A percentile compares a stretch with the other conserved stretches of the same genome.
Conservation (phyloP, 2,329 filamentous ascomycete genomes). For the Ceratocystis cubensis region DNA sequence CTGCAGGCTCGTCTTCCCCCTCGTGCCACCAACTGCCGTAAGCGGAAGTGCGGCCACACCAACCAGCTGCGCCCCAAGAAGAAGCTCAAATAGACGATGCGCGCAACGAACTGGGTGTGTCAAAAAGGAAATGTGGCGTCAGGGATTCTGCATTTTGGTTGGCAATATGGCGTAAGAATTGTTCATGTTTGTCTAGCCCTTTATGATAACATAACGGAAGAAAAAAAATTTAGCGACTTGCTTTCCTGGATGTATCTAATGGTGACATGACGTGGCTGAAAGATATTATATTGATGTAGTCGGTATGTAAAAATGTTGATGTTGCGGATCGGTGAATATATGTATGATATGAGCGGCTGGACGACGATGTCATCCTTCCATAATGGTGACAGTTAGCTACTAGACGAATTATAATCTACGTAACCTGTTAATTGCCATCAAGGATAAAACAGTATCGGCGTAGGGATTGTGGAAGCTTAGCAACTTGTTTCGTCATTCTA, state of each 20-base stretch:
- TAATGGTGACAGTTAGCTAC: too few species aligned
- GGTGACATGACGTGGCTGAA: constrained; percentile 1
- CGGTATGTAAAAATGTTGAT: neutral
- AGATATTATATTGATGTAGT: too few species aligned
- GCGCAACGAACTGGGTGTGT: constrained; percentile 21
- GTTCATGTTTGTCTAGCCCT: constrained; percentile 20
- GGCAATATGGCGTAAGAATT: constrained; percentile 19
- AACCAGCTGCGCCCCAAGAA: constrained; percentile 99
- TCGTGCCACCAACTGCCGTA: constrained; percentile 99
- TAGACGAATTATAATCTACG: too few species aligned
- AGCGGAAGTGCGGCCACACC: constrained; percentile 99
- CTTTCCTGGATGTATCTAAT: constrained; percentile 10
- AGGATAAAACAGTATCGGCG: too few species aligned
- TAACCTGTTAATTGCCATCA: too few species aligned
- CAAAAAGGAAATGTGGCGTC: constrained; percentile 34
- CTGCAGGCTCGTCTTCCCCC: constrained; percentile 69
- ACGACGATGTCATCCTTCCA: too few species aligned
- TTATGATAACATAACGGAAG: constrained; percentile 25
- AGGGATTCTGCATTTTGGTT: constrained; percentile 26
- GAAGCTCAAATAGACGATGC: constrained; percentile 72
- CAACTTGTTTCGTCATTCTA: neutral
- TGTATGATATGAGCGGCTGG: neutral
- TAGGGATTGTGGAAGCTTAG: too few species aligned
- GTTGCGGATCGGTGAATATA: neutral
- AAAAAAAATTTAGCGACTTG: constrained; percentile 23